Evolutionary conservation across 306 rosid genomes (phyloP), one percentile per base, ranked within the genome.

Genomic region (Trifolium fragiferum): DNA sequence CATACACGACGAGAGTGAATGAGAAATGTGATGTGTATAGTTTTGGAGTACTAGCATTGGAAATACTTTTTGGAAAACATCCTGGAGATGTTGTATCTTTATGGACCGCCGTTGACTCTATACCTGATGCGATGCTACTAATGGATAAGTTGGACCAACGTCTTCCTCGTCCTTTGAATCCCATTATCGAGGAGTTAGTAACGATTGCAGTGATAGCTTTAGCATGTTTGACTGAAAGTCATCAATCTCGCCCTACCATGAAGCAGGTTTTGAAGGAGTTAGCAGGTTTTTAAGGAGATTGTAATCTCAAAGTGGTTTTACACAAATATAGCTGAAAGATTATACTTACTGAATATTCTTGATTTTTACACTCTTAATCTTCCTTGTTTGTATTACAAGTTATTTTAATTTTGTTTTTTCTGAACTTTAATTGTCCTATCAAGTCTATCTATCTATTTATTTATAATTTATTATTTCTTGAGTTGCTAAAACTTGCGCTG

Each of bases 221-320:
- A 8, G 15, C 66, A 1, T 71, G 66, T n/a, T 54, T 71, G 40
- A 13, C 51, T 35, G 76, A 71, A 35, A 71, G 38, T 7, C 76
- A 64, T 49, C 64, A 46, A 53, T 70, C 20, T 59, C 68, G 68
- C 19, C 68, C 59, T 25, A 59, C 59, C 44, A 73, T 73, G 77
- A 32, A 73, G 19, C 68, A 18, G 59, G 25, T 51, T 8, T 51
- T 23, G 5, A 51, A 51, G 12, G 27, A 51, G 12, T 5, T 51
- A 6, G 54, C 20, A 51, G 13, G 25, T 51, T 51, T 51, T 4
- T 4, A 51, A 51, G 25, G 6, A 51, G 12, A 4, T 18, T 19
- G 6, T 18, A 51, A 8, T 51, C 27, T 51, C 27, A 19, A 18
- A 18, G 21, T 16, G 20, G 23, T 7, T 50, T 50, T 9, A 15